These are phyloP conservation scores for Globisporangium alternatum DNA, from an alignment of 352 stramenopile genomes.

Conservation along the genomic window DNA sequence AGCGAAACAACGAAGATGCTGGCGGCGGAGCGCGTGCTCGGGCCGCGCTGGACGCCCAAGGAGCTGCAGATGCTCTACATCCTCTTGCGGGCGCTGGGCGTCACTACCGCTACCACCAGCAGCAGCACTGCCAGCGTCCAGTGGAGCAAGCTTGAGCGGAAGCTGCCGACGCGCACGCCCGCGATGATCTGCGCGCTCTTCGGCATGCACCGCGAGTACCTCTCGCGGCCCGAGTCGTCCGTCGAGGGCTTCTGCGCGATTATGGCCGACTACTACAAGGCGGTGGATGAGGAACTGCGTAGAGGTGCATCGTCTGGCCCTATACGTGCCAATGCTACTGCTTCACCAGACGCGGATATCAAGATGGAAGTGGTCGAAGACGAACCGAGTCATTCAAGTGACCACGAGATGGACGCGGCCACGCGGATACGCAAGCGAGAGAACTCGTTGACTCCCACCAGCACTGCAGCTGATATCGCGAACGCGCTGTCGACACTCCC, in stretches of 20 bases:
- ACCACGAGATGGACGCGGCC: slow-evolving; percentile 4
- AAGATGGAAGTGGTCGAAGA: slow-evolving; percentile 14
- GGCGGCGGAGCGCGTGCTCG: slow-evolving; percentile 24
- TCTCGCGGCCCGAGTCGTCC: slow-evolving; percentile 64
- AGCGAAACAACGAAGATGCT: slow-evolving; percentile 7
- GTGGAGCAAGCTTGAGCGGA: slow-evolving; percentile 50
- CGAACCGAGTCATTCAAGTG: not conserved
- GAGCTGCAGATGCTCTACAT: slow-evolving; percentile 74
- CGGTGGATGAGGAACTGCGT: slow-evolving; percentile 24
- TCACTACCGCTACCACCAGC: not conserved
- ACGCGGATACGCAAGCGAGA: slow-evolving; percentile 13
- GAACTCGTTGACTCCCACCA: slow-evolving; percentile 1
- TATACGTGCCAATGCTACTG: not conserved
- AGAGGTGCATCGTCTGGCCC: not conserved
- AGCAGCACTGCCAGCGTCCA: slow-evolving; percentile 12
- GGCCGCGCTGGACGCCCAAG: slow-evolving; percentile 52
- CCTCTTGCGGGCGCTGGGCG: slow-evolving; percentile 47
- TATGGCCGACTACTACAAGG: slow-evolving; percentile 67
- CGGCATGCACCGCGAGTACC: slow-evolving; percentile 65
- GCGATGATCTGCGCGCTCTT: slow-evolving; percentile 64
- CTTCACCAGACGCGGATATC: slow-evolving; percentile 6
- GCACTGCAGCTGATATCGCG: not conserved
- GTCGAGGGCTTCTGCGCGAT: slow-evolving; percentile 70
- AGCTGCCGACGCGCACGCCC: slow-evolving; percentile 42
- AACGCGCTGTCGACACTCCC: not conserved